Percentiles rank a stretch among this genome's conserved stretches.
These are phyloP conservation scores for Dorcoceras hygrometricum DNA, from an alignment of 257 asterid genomes.

Conservation along the genomic window DNA sequence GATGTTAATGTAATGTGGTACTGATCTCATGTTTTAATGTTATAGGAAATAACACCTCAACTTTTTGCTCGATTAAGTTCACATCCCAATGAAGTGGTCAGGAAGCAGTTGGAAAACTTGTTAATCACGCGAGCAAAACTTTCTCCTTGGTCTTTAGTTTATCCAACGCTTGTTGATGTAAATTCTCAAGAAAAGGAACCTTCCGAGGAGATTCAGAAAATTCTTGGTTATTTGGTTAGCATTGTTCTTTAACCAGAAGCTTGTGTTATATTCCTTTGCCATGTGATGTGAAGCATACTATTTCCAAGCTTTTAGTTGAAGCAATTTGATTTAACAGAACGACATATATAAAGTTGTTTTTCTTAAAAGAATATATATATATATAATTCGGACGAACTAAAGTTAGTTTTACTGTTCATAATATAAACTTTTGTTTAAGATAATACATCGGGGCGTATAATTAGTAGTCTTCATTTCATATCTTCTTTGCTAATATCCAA, in stretches of 20 bases:
- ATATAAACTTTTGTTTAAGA: background rate
- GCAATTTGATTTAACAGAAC: background rate
- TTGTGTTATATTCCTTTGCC: conserved; percentile 17
- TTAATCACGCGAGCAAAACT: conserved; percentile 83
- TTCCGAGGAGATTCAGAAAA: conserved; percentile 80
- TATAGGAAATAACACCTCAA: conserved; percentile 94
- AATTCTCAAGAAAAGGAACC: conserved; percentile 79
- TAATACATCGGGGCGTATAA: background rate
- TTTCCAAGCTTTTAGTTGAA: conserved; percentile 2
- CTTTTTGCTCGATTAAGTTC: conserved; percentile 91
- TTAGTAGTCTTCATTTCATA: conserved; percentile 7
- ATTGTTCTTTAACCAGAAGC: conserved; percentile 25
- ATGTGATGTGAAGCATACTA: conserved; percentile 12
- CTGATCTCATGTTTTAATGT: conserved; percentile 37
- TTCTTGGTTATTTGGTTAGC: conserved; percentile 87
- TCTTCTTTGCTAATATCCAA: conserved; percentile 6
- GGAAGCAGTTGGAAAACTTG: conserved; percentile 80
- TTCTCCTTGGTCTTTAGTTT: conserved; percentile 91
- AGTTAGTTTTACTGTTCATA: conserved; percentile 3
- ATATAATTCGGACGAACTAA: background rate
- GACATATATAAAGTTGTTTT: background rate
- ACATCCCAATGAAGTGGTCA: conserved; percentile 82
- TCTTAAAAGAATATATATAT: background rate
- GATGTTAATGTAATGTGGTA: conserved; percentile 18
- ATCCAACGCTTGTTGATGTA: conserved; percentile 95